Evolutionary conservation across 768 basidiomycete genomes (phyloP).

Genomic region (Jaapia argillacea): DNA sequence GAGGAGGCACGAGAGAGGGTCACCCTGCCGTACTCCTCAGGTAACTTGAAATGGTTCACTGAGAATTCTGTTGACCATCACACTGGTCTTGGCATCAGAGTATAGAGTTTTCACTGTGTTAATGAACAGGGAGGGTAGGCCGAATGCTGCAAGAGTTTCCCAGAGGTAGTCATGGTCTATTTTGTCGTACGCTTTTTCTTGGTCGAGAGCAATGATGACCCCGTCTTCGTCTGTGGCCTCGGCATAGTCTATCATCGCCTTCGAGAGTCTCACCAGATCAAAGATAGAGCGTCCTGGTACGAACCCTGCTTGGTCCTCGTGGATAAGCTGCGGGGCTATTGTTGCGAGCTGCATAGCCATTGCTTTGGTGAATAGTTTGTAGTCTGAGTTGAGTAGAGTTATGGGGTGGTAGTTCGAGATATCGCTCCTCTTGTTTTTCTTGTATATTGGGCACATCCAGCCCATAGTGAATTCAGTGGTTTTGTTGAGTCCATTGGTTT

Average conservation of each 20-base stretch:
- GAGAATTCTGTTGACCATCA: constrained; percentile 22
- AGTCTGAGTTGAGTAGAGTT: constrained; percentile 20
- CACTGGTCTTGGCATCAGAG: constrained; percentile 14
- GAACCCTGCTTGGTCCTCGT: constrained; percentile 30
- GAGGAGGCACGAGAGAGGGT: constrained; percentile 22
- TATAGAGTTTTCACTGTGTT: constrained; percentile 20
- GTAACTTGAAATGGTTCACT: constrained; percentile 15
- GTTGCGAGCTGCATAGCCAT: constrained; percentile 12
- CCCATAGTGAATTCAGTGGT: constrained; percentile 18
- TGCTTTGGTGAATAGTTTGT: constrained; percentile 20
- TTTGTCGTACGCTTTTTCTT: constrained; percentile 14
- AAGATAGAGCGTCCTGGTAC: constrained; percentile 20
- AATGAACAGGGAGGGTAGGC: constrained; percentile 9
- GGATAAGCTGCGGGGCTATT: constrained; percentile 13
- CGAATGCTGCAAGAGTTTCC: constrained; percentile 1
- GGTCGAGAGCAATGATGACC: constrained; percentile 8
- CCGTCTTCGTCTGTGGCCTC: constrained; percentile 8
- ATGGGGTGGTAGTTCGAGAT: constrained; percentile 12
- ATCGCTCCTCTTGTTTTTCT: constrained; percentile 19
- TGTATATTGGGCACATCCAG: constrained; percentile 28
- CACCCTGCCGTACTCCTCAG: constrained; percentile 27
- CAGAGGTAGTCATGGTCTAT: constrained; percentile 12
- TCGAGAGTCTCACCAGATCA: constrained; percentile 20
- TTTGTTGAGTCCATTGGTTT: constrained; percentile 10
- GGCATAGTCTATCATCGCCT: constrained; percentile 8